Percentiles rank a stretch among this genome's conserved stretches.
Conservation (phyloP, 768 basidiomycete species). For the Austroboletus eburneus region DNA sequence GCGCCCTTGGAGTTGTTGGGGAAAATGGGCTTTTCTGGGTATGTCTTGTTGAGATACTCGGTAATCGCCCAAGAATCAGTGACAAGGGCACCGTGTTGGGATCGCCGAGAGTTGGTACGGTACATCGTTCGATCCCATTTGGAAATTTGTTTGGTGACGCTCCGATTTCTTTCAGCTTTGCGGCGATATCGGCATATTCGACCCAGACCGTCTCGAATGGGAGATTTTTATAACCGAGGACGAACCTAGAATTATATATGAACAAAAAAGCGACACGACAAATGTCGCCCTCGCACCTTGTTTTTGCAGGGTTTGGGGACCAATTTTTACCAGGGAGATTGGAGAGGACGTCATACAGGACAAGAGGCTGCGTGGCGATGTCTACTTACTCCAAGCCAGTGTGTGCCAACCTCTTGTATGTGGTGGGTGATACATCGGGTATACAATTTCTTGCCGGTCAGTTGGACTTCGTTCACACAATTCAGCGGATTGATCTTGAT, state of each 20-base stretch:
- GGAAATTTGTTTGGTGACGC: conserved; percentile 13
- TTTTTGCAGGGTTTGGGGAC: conserved; percentile 37
- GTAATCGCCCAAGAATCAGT: conserved; percentile 32
- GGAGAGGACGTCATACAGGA: conserved; percentile 36
- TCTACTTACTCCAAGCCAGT: not conserved
- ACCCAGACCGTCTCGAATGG: no score
- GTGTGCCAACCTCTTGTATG: not conserved
- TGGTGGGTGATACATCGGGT: not conserved
- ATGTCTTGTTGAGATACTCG: conserved; percentile 34
- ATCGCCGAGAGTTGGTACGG: no score
- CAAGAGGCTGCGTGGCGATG: conserved; percentile 22
- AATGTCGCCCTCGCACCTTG: conserved; percentile 24
- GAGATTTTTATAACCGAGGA: conserved; percentile 30
- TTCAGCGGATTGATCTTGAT: not conserved
- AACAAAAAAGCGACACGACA: not conserved
- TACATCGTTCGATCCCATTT: conserved; percentile 24
- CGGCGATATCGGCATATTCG: conserved; percentile 32
- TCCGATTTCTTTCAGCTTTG: conserved; percentile 24
- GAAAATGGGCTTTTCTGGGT: conserved; percentile 30
- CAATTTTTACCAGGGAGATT: conserved; percentile 29
- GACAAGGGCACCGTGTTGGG: no score
- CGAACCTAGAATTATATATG: conserved; percentile 24
- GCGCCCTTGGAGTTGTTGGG: conserved; percentile 13
- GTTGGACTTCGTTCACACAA: no score
- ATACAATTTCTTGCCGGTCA: not conserved